phyloP scores from a whole-genome alignment of 2,329 filamentous ascomycete genomes.

The Volutella citrinella region DNA sequence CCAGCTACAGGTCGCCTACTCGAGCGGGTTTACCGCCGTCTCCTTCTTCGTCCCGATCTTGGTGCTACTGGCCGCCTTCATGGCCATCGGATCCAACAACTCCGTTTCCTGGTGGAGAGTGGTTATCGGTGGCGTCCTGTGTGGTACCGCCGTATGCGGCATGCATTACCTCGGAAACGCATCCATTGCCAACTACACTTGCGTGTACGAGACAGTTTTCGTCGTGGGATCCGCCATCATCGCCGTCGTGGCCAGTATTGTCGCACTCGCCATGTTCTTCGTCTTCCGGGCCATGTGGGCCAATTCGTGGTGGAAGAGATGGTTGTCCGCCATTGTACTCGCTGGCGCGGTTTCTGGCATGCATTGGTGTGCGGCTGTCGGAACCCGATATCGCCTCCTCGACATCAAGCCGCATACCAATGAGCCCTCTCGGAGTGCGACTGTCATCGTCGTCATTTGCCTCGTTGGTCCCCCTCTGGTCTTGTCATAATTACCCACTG shows the following conservation, averaged over 20 bases:
- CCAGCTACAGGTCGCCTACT: constrained; percentile 72
- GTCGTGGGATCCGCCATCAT: constrained; percentile 70
- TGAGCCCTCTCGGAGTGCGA: constrained; percentile 56
- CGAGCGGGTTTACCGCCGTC: constrained; percentile 65
- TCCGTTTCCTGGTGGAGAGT: constrained; percentile 57
- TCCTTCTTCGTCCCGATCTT: constrained; percentile 79
- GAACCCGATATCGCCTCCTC: constrained; percentile 64
- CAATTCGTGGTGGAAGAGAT: constrained; percentile 73
- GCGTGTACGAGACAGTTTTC: constrained; percentile 56
- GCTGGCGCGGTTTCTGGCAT: constrained; percentile 77
- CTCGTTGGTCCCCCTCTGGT: constrained; percentile 48
- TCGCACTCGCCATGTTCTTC: constrained; percentile 75
- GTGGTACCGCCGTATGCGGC: constrained; percentile 72
- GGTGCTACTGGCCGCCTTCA: constrained; percentile 71
- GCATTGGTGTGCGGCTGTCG: constrained; percentile 78
- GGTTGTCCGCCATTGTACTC: constrained; percentile 63
- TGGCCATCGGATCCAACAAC: constrained; percentile 61
- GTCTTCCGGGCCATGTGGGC: constrained; percentile 74
- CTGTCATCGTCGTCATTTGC: constrained; percentile 70
- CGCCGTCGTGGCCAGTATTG: constrained; percentile 67
- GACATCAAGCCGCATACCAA: constrained; percentile 34
- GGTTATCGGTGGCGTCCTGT: constrained; percentile 61
- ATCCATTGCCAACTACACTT: constrained; percentile 73
- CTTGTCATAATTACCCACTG: constrained; percentile 2
- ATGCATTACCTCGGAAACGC: constrained; percentile 91